These are phyloP conservation scores for Geranium rotundifolium DNA, from an alignment of 345 rosid genomes.

Conservation along the genomic window DNA sequence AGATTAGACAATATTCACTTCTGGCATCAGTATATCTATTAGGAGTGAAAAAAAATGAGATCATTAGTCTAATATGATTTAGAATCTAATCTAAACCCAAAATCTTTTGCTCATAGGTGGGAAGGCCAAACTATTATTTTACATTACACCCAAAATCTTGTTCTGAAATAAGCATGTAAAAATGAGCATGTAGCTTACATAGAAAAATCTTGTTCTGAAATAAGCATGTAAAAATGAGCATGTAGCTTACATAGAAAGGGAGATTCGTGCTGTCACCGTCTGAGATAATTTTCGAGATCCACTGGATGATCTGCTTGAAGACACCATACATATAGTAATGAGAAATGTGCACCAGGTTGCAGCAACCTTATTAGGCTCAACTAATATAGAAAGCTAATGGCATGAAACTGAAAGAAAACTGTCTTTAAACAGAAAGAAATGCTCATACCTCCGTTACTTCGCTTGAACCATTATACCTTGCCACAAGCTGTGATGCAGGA, in stretches of 20 bases:
- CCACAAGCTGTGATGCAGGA: slow-evolving; percentile 86
- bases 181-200: not conserved
- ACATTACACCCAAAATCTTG: no score
- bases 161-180: not conserved
- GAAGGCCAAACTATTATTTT: no score
- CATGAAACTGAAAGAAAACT: not conserved
- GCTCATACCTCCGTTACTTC: slow-evolving; percentile 55
- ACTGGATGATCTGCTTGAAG: slow-evolving; percentile 47
- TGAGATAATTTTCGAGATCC: slow-evolving; percentile 66
- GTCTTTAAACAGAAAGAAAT: not conserved
- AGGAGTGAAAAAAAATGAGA: no score
- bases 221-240: not conserved
- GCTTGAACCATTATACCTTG: slow-evolving; percentile 62
- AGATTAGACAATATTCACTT: slow-evolving; percentile 1
- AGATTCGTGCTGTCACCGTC: slow-evolving; percentile 83
- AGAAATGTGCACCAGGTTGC: not conserved
- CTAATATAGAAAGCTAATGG: no score
- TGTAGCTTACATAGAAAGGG: slow-evolving; percentile 59
- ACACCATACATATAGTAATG: slow-evolving; percentile 3
- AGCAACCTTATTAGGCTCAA: no score
- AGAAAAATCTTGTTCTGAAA: not conserved
- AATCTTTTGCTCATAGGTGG: no score
- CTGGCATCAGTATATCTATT: not conserved
- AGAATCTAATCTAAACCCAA: not conserved
- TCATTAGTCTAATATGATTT: not conserved